Evolutionary conservation across 495 filamentous ascomycete species (phyloP).

Genomic region (Xylaria scruposa): DNA sequence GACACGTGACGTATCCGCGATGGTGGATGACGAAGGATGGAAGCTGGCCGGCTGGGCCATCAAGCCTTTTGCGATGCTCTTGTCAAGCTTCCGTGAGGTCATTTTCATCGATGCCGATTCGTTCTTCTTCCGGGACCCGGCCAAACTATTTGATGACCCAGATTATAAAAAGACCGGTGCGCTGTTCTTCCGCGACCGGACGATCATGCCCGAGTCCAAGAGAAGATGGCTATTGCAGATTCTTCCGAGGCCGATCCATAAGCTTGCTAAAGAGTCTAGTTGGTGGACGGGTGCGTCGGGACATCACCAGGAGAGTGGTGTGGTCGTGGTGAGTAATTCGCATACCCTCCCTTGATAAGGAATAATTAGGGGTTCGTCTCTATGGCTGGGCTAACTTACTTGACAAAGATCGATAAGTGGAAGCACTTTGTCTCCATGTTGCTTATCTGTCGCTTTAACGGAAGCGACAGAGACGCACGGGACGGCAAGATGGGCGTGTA

Average conservation of each 20-base stretch:
- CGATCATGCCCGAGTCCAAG: constrained; percentile 40
- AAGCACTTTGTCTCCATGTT: constrained; percentile 38
- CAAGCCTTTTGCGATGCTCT: constrained; percentile 43
- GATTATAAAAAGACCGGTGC: constrained; percentile 44
- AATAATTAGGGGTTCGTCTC: background rate
- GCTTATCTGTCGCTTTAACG: constrained; percentile 32
- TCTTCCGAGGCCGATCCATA: constrained; percentile 31
- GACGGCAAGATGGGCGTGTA: constrained; percentile 42
- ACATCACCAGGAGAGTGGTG: constrained; percentile 40
- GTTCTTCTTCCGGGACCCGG: constrained; percentile 41
- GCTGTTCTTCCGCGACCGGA: constrained; percentile 51
- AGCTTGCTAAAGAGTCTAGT: constrained; percentile 33
- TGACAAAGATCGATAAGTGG: constrained; percentile 32
- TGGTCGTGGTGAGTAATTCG: constrained; percentile 35
- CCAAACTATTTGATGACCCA: constrained; percentile 32
- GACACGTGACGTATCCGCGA: constrained; percentile 27
- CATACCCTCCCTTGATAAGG: background rate
- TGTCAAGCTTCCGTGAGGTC: constrained; percentile 41
- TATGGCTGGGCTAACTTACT: constrained; percentile 1
- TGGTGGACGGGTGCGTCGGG: constrained; percentile 40
- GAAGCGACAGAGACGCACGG: constrained; percentile 32
- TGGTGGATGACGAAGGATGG: constrained; percentile 28
- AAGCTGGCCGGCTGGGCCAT: constrained; percentile 37
- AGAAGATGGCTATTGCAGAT: constrained; percentile 38
- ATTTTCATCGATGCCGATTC: constrained; percentile 44